Evolutionary conservation across 2,329 filamentous ascomycete species (phyloP).

Genomic region (Graphiopsis chlorocephala): DNA sequence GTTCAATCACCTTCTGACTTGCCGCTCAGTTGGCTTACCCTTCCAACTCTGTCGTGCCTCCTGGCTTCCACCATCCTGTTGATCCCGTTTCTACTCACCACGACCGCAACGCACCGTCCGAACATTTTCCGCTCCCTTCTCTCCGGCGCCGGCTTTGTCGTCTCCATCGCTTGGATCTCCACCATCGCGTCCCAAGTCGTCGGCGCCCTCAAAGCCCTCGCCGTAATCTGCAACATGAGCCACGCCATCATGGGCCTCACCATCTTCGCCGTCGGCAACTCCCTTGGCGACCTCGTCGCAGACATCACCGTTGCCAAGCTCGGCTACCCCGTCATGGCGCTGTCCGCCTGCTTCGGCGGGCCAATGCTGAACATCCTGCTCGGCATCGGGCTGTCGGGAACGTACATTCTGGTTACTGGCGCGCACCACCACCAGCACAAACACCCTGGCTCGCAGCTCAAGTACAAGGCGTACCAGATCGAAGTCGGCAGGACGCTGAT

Average conservation of each 20-base stretch:
- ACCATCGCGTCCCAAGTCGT: constrained; percentile 95
- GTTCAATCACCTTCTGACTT: constrained; percentile 45
- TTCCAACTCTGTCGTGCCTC: constrained; percentile 42
- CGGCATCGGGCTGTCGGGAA: constrained; percentile 86
- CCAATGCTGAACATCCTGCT: constrained; percentile 97
- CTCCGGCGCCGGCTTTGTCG: constrained; percentile 85
- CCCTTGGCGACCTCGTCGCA: constrained; percentile 87
- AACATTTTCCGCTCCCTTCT: constrained; percentile 69
- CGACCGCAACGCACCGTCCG: constrained; percentile 64
- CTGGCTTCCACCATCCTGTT: constrained; percentile 64
- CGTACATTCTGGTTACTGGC: constrained; percentile 77
- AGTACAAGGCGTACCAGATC: constrained; percentile 76
- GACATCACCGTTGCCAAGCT: constrained; percentile 91
- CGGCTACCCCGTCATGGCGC: constrained; percentile 94
- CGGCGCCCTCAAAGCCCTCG: constrained; percentile 86
- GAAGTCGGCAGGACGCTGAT: constrained; percentile 81
- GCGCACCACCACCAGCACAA: constrained; percentile 64
- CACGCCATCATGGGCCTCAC: constrained; percentile 94
- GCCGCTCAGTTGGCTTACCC: constrained; percentile 58
- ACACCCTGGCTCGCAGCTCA: constrained; percentile 62
- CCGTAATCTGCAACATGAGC: constrained; percentile 86
- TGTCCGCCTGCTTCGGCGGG: constrained; percentile 93
- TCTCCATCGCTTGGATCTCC: constrained; percentile 93
- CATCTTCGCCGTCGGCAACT: constrained; percentile 95
- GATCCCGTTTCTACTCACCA: constrained; percentile 64